Conservation (phyloP, 495 filamentous ascomycete species). For the Cercophora newfieldiana region DNA sequence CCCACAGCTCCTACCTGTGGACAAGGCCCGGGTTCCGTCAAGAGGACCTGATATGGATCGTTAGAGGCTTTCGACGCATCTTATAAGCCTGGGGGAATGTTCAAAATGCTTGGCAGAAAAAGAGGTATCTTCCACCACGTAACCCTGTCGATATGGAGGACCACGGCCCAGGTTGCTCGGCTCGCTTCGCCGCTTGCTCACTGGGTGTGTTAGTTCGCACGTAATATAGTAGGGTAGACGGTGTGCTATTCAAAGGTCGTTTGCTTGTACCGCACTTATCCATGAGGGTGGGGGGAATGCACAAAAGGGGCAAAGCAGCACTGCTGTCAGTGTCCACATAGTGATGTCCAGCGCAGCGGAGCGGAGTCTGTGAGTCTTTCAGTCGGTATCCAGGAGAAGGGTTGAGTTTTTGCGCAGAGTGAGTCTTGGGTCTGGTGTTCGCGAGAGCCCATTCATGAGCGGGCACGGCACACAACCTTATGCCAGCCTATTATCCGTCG, state of each 20-base stretch:
- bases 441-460: not conserved
- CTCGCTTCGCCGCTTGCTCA: constrained; percentile 8
- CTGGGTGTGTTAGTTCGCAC: not conserved
- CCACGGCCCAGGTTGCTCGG: constrained; percentile 9
- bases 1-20: too few species aligned
- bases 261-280: not conserved
- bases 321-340: not conserved
- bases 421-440: not conserved
- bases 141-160: constrained; percentile 3
- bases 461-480: constrained; percentile 3
- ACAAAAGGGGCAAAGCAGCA: not conserved
- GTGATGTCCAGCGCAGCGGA: not conserved
- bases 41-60: too few species aligned
- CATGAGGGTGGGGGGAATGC: not conserved
- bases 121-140: too few species aligned
- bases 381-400: not conserved
- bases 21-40: too few species aligned
- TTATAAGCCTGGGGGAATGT: too few species aligned
- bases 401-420: not conserved
- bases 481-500: constrained; percentile 10
- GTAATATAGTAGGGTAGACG: not conserved
- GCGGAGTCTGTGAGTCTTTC: not conserved
- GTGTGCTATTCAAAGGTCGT: not conserved
- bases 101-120: too few species aligned
- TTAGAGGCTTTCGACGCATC: too few species aligned